Evolutionary conservation across 169 alveolate species (phyloP).

Genomic region (Eimeria brunetti): DNA sequence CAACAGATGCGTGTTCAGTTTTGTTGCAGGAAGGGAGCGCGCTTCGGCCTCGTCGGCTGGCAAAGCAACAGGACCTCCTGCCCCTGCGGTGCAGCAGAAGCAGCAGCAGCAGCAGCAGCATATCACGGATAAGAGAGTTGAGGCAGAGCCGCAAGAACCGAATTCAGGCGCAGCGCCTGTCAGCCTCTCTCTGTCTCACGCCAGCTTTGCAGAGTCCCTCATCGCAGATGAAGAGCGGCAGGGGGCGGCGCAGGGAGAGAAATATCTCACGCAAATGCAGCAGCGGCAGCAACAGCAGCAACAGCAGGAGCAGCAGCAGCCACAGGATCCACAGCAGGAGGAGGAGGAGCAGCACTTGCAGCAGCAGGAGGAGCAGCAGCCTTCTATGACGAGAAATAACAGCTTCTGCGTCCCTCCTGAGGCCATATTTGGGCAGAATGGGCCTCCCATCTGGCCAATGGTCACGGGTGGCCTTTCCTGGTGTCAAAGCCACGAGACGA

Average conservation of each 20-base stretch:
- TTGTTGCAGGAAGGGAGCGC: background rate
- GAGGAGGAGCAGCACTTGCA: background rate
- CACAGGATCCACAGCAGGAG: background rate
- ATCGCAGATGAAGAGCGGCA: background rate
- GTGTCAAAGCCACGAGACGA: constrained; percentile 19
- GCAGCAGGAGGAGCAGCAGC: background rate
- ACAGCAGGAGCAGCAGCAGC: background rate
- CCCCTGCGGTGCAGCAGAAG: background rate
- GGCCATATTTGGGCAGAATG: constrained; percentile 18
- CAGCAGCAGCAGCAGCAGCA: constrained; percentile 19
- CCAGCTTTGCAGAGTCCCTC: background rate
- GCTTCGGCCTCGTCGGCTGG: background rate
- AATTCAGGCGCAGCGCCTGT: background rate
- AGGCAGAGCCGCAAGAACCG: background rate
- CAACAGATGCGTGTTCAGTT: background rate
- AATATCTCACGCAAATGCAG: background rate
- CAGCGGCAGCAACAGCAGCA: background rate
- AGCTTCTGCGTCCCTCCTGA: constrained; percentile 26
- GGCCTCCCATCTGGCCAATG: constrained; percentile 54
- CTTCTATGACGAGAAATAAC: background rate
- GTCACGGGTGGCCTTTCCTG: constrained; percentile 37
- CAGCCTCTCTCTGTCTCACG: background rate
- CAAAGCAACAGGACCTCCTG: background rate
- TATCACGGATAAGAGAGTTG: background rate
- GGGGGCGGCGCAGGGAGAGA: background rate